phyloP scores from a whole-genome alignment of 148 eudicot genomes.

The Camellia sinensis region DNA sequence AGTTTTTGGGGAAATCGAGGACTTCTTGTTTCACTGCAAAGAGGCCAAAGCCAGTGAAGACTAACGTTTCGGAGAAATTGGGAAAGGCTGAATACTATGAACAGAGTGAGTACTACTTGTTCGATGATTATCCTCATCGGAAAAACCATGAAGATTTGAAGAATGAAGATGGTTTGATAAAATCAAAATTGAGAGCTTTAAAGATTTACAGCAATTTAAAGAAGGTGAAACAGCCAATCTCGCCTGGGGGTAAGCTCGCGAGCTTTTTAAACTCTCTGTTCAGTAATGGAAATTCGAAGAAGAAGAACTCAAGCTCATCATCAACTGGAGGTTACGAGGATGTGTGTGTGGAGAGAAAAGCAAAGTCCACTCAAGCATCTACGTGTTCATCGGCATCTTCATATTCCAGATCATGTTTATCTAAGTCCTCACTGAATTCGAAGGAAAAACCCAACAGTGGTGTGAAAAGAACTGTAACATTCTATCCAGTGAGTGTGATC shows the following conservation, averaged over 20 bases:
- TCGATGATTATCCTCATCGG: conserved; percentile 20
- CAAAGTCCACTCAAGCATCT: conserved; percentile 34
- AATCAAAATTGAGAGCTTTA: conserved; percentile 47
- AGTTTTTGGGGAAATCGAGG: conserved; percentile 31
- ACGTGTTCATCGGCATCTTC: conserved; percentile 65
- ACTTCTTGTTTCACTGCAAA: conserved; percentile 30
- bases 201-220: conserved; percentile 64
- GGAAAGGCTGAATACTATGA: conserved; percentile 7
- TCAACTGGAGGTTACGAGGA: not conserved
- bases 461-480: conserved; percentile 47
- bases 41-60: conserved; percentile 42
- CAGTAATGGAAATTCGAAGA: conserved; percentile 25
- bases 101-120: conserved; percentile 16
- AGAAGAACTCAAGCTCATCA: conserved; percentile 13
- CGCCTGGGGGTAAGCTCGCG: conserved; percentile 64
- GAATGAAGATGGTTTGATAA: conserved; percentile 21
- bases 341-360: conserved; percentile 15
- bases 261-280: conserved; percentile 60
- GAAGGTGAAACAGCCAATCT: conserved; percentile 75
- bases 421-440: conserved; percentile 32
- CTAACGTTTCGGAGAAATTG: conserved; percentile 16
- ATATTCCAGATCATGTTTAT: conserved; percentile 58
- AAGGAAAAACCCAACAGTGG: conserved; percentile 33
- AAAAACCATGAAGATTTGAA: not conserved
- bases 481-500: conserved; percentile 56